Percentiles rank a stretch among this genome's conserved stretches.
Evolutionary conservation across 2,329 filamentous ascomycete species (phyloP).

Genomic region (Mollisia scopiformis): DNA sequence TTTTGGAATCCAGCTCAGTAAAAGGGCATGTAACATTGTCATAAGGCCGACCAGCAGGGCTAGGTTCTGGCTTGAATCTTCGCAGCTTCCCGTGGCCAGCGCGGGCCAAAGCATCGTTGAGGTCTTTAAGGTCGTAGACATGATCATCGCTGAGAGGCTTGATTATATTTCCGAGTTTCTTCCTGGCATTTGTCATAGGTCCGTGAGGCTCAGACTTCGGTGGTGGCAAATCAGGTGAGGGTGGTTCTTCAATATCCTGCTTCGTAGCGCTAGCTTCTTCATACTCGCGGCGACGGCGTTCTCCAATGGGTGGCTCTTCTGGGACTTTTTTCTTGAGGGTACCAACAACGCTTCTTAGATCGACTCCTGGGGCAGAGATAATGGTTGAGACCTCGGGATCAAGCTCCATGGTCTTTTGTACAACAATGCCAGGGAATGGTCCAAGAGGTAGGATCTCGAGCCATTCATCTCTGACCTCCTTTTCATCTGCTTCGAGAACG

Average conservation of each 20-base stretch:
- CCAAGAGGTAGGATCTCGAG: constrained; percentile 76
- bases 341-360: constrained; percentile 21
- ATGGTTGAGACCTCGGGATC: constrained; percentile 32
- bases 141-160: constrained; percentile 11
- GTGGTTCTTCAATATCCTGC: neutral
- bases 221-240: neutral
- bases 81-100: constrained; percentile 12
- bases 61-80: neutral
- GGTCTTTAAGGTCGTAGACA: constrained; percentile 19
- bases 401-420: constrained; percentile 6
- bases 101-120: constrained; percentile 27
- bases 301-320: constrained; percentile 35
- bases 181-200: constrained; percentile 1
- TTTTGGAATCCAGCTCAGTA: neutral
- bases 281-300: constrained; percentile 25
- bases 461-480: constrained; percentile 76
- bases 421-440: constrained; percentile 40
- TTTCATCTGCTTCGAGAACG: constrained; percentile 67
- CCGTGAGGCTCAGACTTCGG: neutral
- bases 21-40: neutral
- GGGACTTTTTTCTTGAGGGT: constrained; percentile 4
- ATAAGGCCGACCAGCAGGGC: neutral
- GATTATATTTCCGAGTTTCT: constrained; percentile 2
- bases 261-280: constrained; percentile 10
- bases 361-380: constrained; percentile 7